These are phyloP conservation scores for Floccularia luteovirens DNA, from an alignment of 768 basidiomycete species.

Conservation along the genomic window DNA sequence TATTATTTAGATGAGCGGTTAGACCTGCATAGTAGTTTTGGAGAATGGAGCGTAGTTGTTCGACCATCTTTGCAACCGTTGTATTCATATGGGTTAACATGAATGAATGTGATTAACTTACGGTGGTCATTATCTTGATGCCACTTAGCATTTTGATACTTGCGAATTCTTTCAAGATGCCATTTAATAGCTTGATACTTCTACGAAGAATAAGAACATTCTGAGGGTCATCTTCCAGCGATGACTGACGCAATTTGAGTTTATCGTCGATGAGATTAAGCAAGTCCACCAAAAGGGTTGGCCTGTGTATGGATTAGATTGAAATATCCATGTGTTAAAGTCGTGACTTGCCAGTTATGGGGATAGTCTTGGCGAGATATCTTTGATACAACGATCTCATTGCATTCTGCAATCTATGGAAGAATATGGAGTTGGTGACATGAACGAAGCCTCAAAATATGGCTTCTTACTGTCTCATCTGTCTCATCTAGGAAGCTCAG, in stretches of 20 bases:
- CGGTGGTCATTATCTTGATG: conserved; percentile 57
- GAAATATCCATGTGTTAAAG: conserved; percentile 1
- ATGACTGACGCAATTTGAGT: conserved; percentile 40
- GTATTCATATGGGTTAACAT: conserved; percentile 1
- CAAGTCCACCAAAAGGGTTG: conserved; percentile 47
- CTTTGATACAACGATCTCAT: conserved; percentile 67
- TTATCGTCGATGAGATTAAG: conserved; percentile 46
- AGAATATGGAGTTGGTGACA: conserved; percentile 4
- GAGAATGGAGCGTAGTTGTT: conserved; percentile 45
- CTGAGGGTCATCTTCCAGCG: conserved; percentile 29
- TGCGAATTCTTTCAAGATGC: conserved; percentile 63
- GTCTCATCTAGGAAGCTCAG: conserved; percentile 66
- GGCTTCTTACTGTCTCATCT: conserved; percentile 60
- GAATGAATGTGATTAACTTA: conserved; percentile 16
- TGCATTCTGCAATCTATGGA: conserved; percentile 68
- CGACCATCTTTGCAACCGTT: conserved; percentile 36
- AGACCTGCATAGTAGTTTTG: conserved; percentile 55
- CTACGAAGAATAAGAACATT: conserved; percentile 48
- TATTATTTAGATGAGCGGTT: conserved; percentile 28
- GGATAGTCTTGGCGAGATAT: conserved; percentile 78
- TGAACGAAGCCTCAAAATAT: not conserved
- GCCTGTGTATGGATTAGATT: conserved; percentile 31
- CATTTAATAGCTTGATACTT: conserved; percentile 56
- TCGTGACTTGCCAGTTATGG: conserved; percentile 47
- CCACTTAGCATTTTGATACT: conserved; percentile 65